Percentiles rank a stretch among this genome's conserved stretches.
Evolutionary conservation across 2,329 filamentous ascomycete species (phyloP).

Genomic region (Fusarium oxysporum): DNA sequence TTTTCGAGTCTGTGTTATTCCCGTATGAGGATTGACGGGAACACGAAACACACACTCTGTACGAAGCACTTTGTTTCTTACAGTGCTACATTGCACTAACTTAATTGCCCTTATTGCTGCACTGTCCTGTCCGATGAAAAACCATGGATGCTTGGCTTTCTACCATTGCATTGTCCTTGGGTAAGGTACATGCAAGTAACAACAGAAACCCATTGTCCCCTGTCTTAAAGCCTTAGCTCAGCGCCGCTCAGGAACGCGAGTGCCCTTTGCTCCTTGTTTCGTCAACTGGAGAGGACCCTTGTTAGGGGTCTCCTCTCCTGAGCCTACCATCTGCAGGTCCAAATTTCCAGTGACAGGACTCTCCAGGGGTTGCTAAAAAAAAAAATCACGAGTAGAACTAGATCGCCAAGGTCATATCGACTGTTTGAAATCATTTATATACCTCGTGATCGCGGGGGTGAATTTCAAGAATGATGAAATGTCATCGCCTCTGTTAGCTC

Average conservation of each 20-base stretch:
- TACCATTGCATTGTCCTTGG: background rate
- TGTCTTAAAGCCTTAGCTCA: conserved; percentile 25
- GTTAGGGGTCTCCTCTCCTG: conserved; percentile 40
- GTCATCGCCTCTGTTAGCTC: background rate
- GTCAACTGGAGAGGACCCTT: conserved; percentile 36
- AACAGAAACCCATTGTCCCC: conserved; percentile 14
- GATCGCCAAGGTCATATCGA: background rate
- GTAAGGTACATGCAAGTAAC: conserved; percentile 24
- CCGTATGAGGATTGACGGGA: background rate
- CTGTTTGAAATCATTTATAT: background rate
- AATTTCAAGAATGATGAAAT: background rate
- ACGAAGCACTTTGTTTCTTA: background rate
- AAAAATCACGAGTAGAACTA: conserved; percentile 4
- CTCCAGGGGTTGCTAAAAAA: background rate
- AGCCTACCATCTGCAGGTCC: conserved; percentile 43
- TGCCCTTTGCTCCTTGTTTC: conserved; percentile 37
- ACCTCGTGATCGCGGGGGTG: background rate
- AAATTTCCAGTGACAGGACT: conserved; percentile 45
- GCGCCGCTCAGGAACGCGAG: conserved; percentile 26
- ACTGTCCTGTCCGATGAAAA: background rate
- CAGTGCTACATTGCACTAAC: conserved; percentile 1
- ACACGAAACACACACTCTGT: background rate
- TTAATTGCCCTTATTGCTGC: background rate
- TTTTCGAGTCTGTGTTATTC: conserved; percentile 12
- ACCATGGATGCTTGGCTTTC: background rate